Base-by-base conservation (phyloP, 805 yeast species). In the Candida qinlingensis region DNA sequence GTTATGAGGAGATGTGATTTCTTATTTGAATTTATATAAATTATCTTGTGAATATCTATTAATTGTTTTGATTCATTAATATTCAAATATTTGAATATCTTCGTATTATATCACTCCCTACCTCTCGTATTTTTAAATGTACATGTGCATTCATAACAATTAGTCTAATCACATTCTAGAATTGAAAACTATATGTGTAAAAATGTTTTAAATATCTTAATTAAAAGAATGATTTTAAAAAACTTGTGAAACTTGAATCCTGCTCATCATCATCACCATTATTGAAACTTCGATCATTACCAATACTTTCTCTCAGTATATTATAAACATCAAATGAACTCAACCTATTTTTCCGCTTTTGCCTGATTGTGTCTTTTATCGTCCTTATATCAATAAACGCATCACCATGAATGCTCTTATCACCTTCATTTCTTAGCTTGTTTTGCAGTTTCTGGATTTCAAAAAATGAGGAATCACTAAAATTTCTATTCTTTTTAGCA, bases 291-390 rank as follows among this genome's bases (percentile, higher is more conserved):
- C 44, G 28, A 4, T 40, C 40, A 38, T 6, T n/a, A 12, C 12
- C 3, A 13, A 48, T 41, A 9, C 50, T 46, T 35, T 59, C 53
- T 36, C 50, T 49, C 35, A 59, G 45, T 37, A 60, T 55, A 25
- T 51, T 54, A 38, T 52, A 61, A 31, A 61, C 56, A 39, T 59
- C 63, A 42, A 53, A 48, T 6, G 63, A 57, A 11, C 62, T 56
- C 39, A 51, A 51, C 30, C 60, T 29, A 29, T 55, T 48, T 33
- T 49, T 46, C 8, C 42, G 33, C 39, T 30, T 39, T 35, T 49
- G 43, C 4, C n/a, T 19, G 19, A 19, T 19, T 19, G 19, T 19
- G 19, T 19, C 19, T 27, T 25, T 43, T 25, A n/a, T 30, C 19
- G 10, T 28, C 41, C 42, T 47, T 39, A 45, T 39, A 46, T 47